These are phyloP conservation scores for Ochetophila trinervis DNA, from an alignment of 306 rosid genomes.

Conservation along the genomic window DNA sequence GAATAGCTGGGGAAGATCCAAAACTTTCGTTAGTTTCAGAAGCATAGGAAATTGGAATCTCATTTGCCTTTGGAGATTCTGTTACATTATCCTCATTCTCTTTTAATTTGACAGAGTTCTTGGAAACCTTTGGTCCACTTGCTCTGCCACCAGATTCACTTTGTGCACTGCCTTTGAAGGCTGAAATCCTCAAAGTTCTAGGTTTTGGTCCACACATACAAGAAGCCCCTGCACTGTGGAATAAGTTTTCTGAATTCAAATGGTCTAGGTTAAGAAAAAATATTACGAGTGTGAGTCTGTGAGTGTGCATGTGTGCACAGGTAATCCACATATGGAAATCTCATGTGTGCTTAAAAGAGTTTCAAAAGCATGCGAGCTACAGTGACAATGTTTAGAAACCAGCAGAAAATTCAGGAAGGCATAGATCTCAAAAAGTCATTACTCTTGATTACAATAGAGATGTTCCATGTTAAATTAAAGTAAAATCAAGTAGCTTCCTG, in stretches of 20 bases:
- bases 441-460: not conserved
- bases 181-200: constrained; percentile 54
- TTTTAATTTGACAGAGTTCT: constrained; percentile 58
- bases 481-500: not conserved
- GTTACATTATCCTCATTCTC: constrained; percentile 46
- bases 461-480: not conserved
- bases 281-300: not conserved
- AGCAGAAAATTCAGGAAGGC: not conserved
- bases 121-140: constrained; percentile 54
- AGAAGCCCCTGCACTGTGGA: constrained; percentile 85
- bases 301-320: not conserved
- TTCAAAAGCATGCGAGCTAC: constrained; percentile 6
- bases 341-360: constrained; percentile 7
- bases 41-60: constrained; percentile 54
- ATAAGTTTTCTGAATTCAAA: constrained; percentile 44
- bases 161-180: constrained; percentile 73
- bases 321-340: not conserved
- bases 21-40: constrained; percentile 52
- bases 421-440: not conserved
- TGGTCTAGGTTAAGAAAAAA: constrained; percentile 20
- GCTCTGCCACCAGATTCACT: constrained; percentile 52
- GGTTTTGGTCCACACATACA: constrained; percentile 45
- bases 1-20: constrained; percentile 58
- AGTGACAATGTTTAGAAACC: not conserved
- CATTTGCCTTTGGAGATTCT: constrained; percentile 53